A percentile compares a stretch with the other conserved stretches of the same genome.
Evolutionary conservation across 805 yeast genomes (phyloP).

Genomic region (Kuraishia hungarica): DNA sequence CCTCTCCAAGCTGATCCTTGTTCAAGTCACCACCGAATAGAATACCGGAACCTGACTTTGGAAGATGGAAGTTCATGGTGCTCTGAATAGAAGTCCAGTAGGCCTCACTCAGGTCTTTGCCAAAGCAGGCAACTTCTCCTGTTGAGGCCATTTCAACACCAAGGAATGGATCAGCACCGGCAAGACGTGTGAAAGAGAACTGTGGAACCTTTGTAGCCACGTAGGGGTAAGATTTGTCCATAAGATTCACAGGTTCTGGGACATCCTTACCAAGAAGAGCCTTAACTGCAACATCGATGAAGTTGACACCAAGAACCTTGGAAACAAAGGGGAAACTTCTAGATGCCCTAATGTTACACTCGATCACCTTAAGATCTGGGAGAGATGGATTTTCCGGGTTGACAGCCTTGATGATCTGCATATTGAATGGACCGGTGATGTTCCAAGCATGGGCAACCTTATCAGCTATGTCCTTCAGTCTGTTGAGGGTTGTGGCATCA

Average conservation of each 20-base stretch:
- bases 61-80: slow-evolving; percentile 94
- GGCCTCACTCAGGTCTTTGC: slow-evolving; percentile 76
- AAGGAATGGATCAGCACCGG: slow-evolving; percentile 98
- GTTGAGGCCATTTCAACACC: slow-evolving; percentile 99
- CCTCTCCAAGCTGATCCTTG: slow-evolving; percentile 60
- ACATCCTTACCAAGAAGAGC: slow-evolving; percentile 71
- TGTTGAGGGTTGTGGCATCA: slow-evolving; percentile 51
- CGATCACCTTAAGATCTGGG: slow-evolving; percentile 84
- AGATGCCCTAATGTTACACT: slow-evolving; percentile 97
- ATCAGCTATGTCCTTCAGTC: slow-evolving; percentile 83
- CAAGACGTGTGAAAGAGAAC: slow-evolving; percentile 95
- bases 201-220: slow-evolving; percentile 98
- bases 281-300: slow-evolving; percentile 89
- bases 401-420: slow-evolving; percentile 87
- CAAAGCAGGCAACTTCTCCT: slow-evolving; percentile 98
- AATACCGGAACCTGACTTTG: slow-evolving; percentile 82
- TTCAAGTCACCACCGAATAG: slow-evolving; percentile 91
- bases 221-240: slow-evolving; percentile 65
- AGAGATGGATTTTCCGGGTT: slow-evolving; percentile 48
- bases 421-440: slow-evolving; percentile 96
- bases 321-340: slow-evolving; percentile 99
- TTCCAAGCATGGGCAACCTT: slow-evolving; percentile 93
- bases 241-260: slow-evolving; percentile 76
- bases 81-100: slow-evolving; percentile 97
- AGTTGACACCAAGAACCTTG: slow-evolving; percentile 89